These are phyloP conservation scores for Hyphodiscus sp. DNA, from an alignment of 2,329 filamentous ascomycete genomes.

Conservation along the genomic window DNA sequence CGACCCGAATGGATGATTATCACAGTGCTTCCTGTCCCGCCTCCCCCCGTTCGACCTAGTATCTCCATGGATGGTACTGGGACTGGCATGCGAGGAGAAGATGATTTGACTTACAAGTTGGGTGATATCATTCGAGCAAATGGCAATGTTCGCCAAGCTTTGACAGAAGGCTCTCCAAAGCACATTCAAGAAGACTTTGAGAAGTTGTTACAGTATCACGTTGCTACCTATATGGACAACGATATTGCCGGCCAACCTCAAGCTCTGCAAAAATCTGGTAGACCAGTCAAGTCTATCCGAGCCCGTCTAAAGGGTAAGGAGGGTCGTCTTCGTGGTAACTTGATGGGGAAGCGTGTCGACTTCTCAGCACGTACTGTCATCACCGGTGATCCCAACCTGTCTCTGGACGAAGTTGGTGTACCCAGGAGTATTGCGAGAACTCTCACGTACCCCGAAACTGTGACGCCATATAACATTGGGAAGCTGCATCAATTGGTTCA, in stretches of 20 bases:
- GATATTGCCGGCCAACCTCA: conserved; percentile 95
- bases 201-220: conserved; percentile 88
- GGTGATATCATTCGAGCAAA: conserved; percentile 98
- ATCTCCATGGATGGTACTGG: conserved; percentile 95
- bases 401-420: conserved; percentile 94
- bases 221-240: conserved; percentile 99
- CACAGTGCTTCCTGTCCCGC: conserved; percentile 89
- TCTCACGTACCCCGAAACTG: conserved; percentile 92
- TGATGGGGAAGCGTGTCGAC: conserved; percentile 99
- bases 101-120: conserved; percentile 98
- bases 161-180: conserved; percentile 83
- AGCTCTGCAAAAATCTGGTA: conserved; percentile 91
- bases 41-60: conserved; percentile 90
- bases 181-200: conserved; percentile 92
- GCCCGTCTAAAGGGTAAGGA: conserved; percentile 98
- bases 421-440: conserved; percentile 88
- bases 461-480: conserved; percentile 96
- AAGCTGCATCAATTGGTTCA: conserved; percentile 84
- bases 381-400: conserved; percentile 95
- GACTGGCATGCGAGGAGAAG: conserved; percentile 88
- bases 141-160: conserved; percentile 84
- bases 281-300: conserved; percentile 93
- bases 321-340: conserved; percentile 90
- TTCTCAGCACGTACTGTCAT: conserved; percentile 99
- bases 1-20: conserved; percentile 98